Evolutionary conservation across 495 filamentous ascomycete genomes (phyloP).

Genomic region (Cudoniella acicularis): DNA sequence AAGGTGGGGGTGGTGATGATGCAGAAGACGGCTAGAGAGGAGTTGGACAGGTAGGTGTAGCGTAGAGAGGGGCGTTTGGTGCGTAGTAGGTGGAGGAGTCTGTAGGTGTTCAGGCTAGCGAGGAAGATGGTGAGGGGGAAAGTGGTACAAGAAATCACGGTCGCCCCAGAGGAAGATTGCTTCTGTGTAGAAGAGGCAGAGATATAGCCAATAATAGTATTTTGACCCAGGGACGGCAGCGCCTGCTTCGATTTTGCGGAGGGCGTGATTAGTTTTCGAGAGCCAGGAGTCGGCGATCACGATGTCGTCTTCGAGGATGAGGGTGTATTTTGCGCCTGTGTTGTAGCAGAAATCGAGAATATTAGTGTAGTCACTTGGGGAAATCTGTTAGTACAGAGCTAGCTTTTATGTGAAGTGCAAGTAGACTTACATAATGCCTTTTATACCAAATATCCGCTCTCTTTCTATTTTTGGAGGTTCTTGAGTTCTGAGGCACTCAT

Average conservation of each 20-base stretch:
- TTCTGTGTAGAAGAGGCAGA: constrained; percentile 48
- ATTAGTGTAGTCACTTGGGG: constrained; percentile 39
- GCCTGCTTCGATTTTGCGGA: constrained; percentile 33
- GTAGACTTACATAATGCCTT: constrained; percentile 29
- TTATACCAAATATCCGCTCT: constrained; percentile 25
- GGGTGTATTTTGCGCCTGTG: constrained; percentile 38
- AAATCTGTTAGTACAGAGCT: neutral
- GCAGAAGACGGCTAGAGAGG: constrained; percentile 35
- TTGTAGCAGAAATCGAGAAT: constrained; percentile 35
- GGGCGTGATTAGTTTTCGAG: constrained; percentile 35
- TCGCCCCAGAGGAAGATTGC: constrained; percentile 36
- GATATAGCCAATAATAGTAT: constrained; percentile 40
- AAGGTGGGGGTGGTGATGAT: constrained; percentile 36
- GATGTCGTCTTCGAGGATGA: constrained; percentile 48
- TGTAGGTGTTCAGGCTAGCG: constrained; percentile 19
- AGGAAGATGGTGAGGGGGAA: constrained; percentile 35
- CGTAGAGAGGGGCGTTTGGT: constrained; percentile 19
- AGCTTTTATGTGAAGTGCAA: neutral
- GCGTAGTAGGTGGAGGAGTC: constrained; percentile 5
- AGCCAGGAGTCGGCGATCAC: constrained; percentile 45
- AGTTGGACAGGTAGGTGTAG: constrained; percentile 28
- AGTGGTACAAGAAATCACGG: constrained; percentile 35
- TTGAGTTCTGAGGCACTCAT: constrained; percentile 16
- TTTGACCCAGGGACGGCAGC: constrained; percentile 25
- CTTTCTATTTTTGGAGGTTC: constrained; percentile 24